These are phyloP conservation scores for Endocalyx cinctus DNA, from an alignment of 2,329 filamentous ascomycete species.

Conservation along the genomic window DNA sequence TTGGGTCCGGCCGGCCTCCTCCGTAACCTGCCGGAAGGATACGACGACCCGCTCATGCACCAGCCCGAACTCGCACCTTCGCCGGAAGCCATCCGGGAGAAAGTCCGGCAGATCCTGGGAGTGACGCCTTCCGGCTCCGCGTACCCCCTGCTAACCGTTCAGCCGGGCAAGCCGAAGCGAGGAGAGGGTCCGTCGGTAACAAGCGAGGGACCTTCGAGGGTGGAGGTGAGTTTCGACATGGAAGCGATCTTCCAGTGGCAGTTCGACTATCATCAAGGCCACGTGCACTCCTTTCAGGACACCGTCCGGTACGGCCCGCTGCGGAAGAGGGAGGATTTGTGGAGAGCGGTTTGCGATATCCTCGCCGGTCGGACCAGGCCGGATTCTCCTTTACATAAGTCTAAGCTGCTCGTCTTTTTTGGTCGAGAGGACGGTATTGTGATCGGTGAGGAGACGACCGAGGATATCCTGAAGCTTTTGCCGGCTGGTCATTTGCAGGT, in stretches of 20 bases:
- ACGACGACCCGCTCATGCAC: conserved; percentile 15
- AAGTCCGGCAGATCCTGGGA: conserved; percentile 15
- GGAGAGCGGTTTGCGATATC: conserved; percentile 16
- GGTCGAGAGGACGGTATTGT: conserved; percentile 16
- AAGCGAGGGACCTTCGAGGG: conserved; percentile 8
- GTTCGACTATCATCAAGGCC: conserved; percentile 18
- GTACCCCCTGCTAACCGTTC: conserved; percentile 6
- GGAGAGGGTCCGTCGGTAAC: background rate
- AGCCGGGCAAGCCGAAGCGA: conserved; percentile 8
- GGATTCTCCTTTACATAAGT: conserved; percentile 12
- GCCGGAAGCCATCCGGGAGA: conserved; percentile 13
- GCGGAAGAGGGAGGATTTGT: conserved; percentile 11
- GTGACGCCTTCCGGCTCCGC: conserved; percentile 10
- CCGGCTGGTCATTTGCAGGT: conserved; percentile 14
- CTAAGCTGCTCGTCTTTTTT: conserved; percentile 19
- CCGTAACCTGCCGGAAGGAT: conserved; percentile 14
- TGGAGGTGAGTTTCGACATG: conserved; percentile 17
- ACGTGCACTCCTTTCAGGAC: conserved; percentile 18
- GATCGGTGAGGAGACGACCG: conserved; percentile 14
- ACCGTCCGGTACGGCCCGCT: conserved; percentile 16
- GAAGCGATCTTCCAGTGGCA: conserved; percentile 17
- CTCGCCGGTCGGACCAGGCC: conserved; percentile 14
- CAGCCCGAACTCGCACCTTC: conserved; percentile 14
- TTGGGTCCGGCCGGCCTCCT: conserved; percentile 16
- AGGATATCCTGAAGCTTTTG: conserved; percentile 19